Conservation (phyloP, 2,329 filamentous ascomycete genomes). For the Cercospora brassicicola region DNA sequence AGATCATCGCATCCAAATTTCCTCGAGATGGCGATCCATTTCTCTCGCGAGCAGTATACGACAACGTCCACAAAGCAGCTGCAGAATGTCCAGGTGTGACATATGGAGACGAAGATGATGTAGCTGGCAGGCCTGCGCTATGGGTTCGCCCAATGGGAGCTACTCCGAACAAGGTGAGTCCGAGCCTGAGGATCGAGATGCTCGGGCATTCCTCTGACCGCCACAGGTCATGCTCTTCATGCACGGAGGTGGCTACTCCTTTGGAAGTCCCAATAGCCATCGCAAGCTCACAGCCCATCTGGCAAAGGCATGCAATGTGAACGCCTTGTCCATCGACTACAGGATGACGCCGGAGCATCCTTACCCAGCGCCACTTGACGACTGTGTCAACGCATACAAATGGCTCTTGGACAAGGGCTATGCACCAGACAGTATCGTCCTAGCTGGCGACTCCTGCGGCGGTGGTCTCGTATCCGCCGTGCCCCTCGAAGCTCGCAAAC, state of each 20-base stretch:
- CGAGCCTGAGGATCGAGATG: background rate
- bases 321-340: slow-evolving; percentile 58
- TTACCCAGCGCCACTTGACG: slow-evolving; percentile 55
- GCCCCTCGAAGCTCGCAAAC: slow-evolving; percentile 26
- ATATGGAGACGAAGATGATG: slow-evolving; percentile 24
- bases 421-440: slow-evolving; percentile 26
- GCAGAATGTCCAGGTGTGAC: slow-evolving; percentile 28
- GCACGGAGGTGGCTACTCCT: slow-evolving; percentile 33
- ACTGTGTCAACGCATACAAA: slow-evolving; percentile 58
- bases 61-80: slow-evolving; percentile 29
- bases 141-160: slow-evolving; percentile 27
- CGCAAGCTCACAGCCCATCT: slow-evolving; percentile 33
- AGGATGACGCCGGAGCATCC: slow-evolving; percentile 60
- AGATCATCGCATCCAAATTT: slow-evolving; percentile 20
- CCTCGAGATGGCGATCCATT: slow-evolving; percentile 24
- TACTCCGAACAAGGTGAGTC: slow-evolving; percentile 24
- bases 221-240: slow-evolving; percentile 22
- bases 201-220: background rate
- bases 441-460: slow-evolving; percentile 33
- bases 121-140: slow-evolving; percentile 27
- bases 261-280: slow-evolving; percentile 31
- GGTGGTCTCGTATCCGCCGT: slow-evolving; percentile 31
- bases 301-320: slow-evolving; percentile 52
- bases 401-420: slow-evolving; percentile 53
- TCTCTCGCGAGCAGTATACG: slow-evolving; percentile 29